Evolutionary conservation across 352 stramenopile species (phyloP), one percentile per base, ranked within the genome.

Genomic region (Pythium aphanidermatum): DNA sequence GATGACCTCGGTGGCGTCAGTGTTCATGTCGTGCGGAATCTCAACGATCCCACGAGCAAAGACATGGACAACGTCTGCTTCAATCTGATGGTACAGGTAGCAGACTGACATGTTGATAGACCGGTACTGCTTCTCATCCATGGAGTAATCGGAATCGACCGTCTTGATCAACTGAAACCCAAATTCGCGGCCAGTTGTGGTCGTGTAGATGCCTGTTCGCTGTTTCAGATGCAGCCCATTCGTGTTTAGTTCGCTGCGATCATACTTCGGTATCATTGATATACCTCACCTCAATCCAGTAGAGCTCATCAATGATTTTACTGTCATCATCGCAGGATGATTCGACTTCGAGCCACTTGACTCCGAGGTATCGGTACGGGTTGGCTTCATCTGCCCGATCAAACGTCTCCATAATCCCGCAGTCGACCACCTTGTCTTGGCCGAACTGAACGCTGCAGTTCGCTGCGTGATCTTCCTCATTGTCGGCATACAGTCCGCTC

Each of bases 81-180:
- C 46, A 31, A 60, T 29, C 37, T 83, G 69, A 23, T 62, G 67
- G 53, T 83, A 86, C 40, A 86, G 23, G 51, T 83, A 86, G 39
- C 74, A 86, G 14, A 80, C 55, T 17, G 74, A 86, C 42, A 83
- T 62, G 36, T 73, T 68, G 40, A 78, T 53, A 1, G 55, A 57
- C 29, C 58, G 61, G 0, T 53, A 55, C 13, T 41, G 40, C 13
- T 66, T 40, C 4, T 55, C 44, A 21, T 52, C 34, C 16, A 16
- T 36, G 0, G 34, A 20, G 23, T 55, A 42, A 9, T 44, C 31
- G 14, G 63, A 63, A 35, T 74, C 68, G n/a, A 82, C 63, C 2
- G 68, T 74, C 60, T 86, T 86, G 37, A 86, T 49, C 24, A 86
- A 48, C 26, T 86, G 74, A 44, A 70, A 86, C 0, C 74, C 74